phyloP scores from a whole-genome alignment of 169 alveolate genomes.

The Plasmodium fragile region DNA sequence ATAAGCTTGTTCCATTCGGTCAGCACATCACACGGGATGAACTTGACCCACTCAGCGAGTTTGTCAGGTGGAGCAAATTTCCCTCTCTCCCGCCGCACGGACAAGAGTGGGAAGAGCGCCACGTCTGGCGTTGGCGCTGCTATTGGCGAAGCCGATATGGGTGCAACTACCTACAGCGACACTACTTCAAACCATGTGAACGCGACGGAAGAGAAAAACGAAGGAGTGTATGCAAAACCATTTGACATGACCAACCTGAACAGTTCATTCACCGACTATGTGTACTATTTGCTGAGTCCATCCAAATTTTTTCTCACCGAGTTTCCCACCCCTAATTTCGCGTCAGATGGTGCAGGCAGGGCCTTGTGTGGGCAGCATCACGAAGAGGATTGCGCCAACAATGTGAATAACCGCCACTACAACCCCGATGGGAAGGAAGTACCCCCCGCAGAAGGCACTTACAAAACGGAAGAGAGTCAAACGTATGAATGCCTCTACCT shows the following conservation, averaged over 20 bases:
- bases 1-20: constrained; percentile 2
- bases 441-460: constrained; percentile 2
- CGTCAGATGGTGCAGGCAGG: neutral
- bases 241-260: constrained; percentile 12
- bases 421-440: neutral
- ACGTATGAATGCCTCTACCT: constrained; percentile 46
- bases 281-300: constrained; percentile 46
- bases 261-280: constrained; percentile 44
- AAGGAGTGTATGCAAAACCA: neutral
- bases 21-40: neutral
- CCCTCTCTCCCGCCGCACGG: neutral
- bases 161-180: neutral
- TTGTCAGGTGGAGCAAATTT: neutral
- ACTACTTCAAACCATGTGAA: neutral
- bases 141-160: neutral
- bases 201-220: neutral
- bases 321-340: neutral
- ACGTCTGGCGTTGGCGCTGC: neutral
- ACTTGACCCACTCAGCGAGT: neutral
- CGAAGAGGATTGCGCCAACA: neutral
- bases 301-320: constrained; percentile 47
- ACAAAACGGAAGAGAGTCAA: neutral
- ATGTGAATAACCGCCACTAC: neutral
- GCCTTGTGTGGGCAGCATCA: neutral
- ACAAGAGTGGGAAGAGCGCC: neutral